Base-by-base conservation (phyloP, 2,329 filamentous ascomycete genomes). In the Davidsoniella neocaledoniae region DNA sequence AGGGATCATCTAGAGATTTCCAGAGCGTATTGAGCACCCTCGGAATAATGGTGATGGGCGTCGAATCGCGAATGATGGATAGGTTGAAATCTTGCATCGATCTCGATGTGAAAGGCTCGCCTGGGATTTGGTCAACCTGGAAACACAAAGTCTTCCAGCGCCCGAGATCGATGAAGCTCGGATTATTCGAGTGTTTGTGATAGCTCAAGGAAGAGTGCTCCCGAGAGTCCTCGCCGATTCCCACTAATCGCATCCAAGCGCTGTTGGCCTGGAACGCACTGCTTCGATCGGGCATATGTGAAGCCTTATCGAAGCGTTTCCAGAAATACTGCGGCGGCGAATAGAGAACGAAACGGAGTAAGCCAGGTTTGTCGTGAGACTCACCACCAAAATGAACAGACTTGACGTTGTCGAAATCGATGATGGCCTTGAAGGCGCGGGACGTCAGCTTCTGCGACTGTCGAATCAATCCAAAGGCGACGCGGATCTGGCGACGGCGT, bases 61-160 rank as follows among this genome's bases (percentile, higher is more conserved):
- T 10, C 2, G 26, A 43, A n/a, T 53, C 51, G 14, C 26, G 43
- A 5, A 50, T 21, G 16, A 53, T 19, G 2, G 51, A 47, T 8
- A 53, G 38, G 53, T 93, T 94, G 64, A 83, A 83, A 55, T 93
- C 83, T 9, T 68, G 66, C 1, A 95, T 67, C 1, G 74, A 74
- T 7, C 65, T 60, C 3, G 69, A 64, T 17, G 83, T 65, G 0
- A 63, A 53, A 0, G 58, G 54, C 1, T 61, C 50, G 5, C 61
- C 55, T 8, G 59, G 55, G 2, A 53, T 47, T 2, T 51, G 55
- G 2, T 60, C 50, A 4, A 79, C 58, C 0, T 64, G 57, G n/a
- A 79, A 57, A 44, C 68, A 65, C 50, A 77, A 71, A 0, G 71
- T 70, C 8, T 69, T 76, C 73, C 76, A 79, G 43, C 71, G 69